Conservation (phyloP, 2,329 filamentous ascomycete species). For the Cladophialophora immunda region DNA sequence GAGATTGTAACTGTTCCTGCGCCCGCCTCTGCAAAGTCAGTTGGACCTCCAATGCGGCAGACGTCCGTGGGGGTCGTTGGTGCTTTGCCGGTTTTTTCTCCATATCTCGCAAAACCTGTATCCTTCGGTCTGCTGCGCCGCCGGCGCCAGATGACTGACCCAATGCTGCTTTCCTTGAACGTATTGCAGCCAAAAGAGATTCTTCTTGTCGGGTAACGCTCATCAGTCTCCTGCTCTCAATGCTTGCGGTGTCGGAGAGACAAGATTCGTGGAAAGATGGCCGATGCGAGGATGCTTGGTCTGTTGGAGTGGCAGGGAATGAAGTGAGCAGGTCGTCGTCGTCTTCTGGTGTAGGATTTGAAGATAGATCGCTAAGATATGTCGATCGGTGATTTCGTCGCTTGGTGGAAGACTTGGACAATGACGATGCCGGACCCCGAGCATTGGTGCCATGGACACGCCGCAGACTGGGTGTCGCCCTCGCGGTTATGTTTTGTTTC, state of each 20-base stretch:
- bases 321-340: conserved; percentile 38
- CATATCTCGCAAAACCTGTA: conserved; percentile 34
- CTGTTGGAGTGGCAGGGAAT: conserved; percentile 35
- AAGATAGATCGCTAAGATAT: conserved; percentile 35
- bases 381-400: conserved; percentile 19
- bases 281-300: conserved; percentile 24
- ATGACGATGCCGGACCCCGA: conserved; percentile 33
- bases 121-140: conserved; percentile 48
- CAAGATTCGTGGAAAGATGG: conserved; percentile 31
- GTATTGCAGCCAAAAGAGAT: conserved; percentile 59
- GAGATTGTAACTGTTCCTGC: conserved; percentile 10
- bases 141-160: conserved; percentile 19
- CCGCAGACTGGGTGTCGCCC: conserved; percentile 27
- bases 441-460: conserved; percentile 24
- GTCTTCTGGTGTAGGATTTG: conserved; percentile 23
- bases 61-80: conserved; percentile 7
- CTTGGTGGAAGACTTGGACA: conserved; percentile 7
- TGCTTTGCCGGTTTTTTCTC: conserved; percentile 11
- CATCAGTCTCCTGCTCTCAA: conserved; percentile 56
- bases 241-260: conserved; percentile 37
- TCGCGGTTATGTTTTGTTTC: conserved; percentile 33
- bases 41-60: conserved; percentile 12
- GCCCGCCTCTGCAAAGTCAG: conserved; percentile 5
- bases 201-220: conserved; percentile 64
- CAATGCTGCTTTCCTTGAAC: conserved; percentile 57